phyloP scores from a whole-genome alignment of 2,329 filamentous ascomycete genomes.

The Chaetomium sp. region DNA sequence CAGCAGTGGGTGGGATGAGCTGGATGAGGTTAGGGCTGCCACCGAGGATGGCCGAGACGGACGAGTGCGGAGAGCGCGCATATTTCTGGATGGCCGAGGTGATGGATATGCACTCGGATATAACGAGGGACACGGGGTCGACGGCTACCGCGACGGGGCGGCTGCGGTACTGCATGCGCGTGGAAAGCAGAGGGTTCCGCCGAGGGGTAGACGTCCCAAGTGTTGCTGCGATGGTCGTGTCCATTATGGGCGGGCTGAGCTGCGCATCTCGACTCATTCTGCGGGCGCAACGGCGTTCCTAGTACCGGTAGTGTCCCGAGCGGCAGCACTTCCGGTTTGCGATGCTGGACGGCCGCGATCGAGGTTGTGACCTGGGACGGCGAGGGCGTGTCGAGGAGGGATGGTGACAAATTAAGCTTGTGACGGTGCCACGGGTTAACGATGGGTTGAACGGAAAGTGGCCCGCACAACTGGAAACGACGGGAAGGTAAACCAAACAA shows the following conservation, averaged over 20 bases:
- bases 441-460: neutral
- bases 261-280: slow-evolving; percentile 29
- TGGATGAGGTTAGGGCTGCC: slow-evolving; percentile 65
- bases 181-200: slow-evolving; percentile 35
- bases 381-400: neutral
- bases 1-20: slow-evolving; percentile 52
- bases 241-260: slow-evolving; percentile 33
- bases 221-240: slow-evolving; percentile 34
- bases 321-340: neutral
- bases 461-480: neutral
- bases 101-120: slow-evolving; percentile 98
- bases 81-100: slow-evolving; percentile 98
- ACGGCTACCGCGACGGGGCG: slow-evolving; percentile 76
- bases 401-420: slow-evolving; percentile 26
- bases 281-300: neutral
- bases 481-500: neutral
- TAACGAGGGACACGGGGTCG: slow-evolving; percentile 88
- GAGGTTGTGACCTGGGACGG: neutral
- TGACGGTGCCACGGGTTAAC: slow-evolving; percentile 12
- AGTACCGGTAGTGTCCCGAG: neutral
- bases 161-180: slow-evolving; percentile 61
- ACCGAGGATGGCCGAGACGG: slow-evolving; percentile 91
- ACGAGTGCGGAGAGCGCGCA: slow-evolving; percentile 92
- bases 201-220: slow-evolving; percentile 37
- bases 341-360: neutral